Evolutionary conservation across 2,329 filamentous ascomycete species (phyloP), one percentile per base, ranked within the genome.

Genomic region (Alternaria atra): DNA sequence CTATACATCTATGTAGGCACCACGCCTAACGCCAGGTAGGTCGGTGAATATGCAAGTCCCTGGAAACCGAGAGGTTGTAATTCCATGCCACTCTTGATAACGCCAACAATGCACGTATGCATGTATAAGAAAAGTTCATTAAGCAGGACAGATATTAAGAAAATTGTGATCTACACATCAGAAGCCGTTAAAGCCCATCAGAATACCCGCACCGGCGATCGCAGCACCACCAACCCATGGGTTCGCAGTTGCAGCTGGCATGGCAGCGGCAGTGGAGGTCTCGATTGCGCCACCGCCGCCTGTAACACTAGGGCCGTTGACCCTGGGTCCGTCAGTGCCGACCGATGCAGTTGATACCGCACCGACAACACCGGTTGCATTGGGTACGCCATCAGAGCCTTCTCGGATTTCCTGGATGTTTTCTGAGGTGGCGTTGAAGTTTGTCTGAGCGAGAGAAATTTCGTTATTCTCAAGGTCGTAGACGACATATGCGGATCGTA

Each of bases 401-500:
- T 79, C 80, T 7, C 80, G 79, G 55, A 89, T 89, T 67, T 88
- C 86, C 58, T 84, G 60, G 47, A 89, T 75, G 61, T 84, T 80
- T 17, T 72, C 71, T 5, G 68, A 66, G 0, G 84, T 85, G 7
- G 84, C 79, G 70, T 89, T 87, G 80, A 88, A 89, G 62, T 84
- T 84, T 3, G 87, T 88, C 67, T 86, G 85, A 3, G 87, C 87
- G 20, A 89, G 76, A 2, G 84, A 86, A 66, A 89, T 87, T 70
- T 87, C 80, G 72, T 89, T 88, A 73, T 85, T 86, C 20, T 74
- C 75, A 13, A 89, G 79, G 61, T 89, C 86, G 74, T 88, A 89
- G 2, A 89, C 87, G 44, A 89, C 85, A 70, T 89, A 89, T 2
- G 87, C 87, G 55, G 83, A 86, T 56, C 87, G 84, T 15, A 89